phyloP scores from a whole-genome alignment of 495 filamentous ascomycete genomes.

The Penicillium lagena region DNA sequence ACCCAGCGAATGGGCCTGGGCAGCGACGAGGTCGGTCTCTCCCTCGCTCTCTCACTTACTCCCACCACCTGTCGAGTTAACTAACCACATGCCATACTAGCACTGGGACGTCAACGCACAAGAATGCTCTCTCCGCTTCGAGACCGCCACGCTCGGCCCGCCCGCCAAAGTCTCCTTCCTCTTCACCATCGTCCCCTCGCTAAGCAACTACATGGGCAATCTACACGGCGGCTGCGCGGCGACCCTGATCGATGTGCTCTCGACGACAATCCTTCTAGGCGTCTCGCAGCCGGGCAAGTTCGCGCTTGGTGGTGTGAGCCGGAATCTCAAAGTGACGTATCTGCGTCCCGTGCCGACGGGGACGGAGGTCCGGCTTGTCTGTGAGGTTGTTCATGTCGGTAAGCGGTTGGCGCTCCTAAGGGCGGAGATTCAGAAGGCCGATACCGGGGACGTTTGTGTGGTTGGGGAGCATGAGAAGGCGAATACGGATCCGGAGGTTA shows the following conservation, averaged over 20 bases:
- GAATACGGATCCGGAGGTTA: slow-evolving; percentile 49
- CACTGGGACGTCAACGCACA: slow-evolving; percentile 28
- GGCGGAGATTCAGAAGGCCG: slow-evolving; percentile 33
- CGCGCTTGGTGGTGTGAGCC: slow-evolving; percentile 54
- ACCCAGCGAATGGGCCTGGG: slow-evolving; percentile 14
- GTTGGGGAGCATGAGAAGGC: slow-evolving; percentile 67
- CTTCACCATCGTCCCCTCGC: slow-evolving; percentile 44
- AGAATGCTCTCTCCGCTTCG: slow-evolving; percentile 31
- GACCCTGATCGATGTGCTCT: slow-evolving; percentile 62
- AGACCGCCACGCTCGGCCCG: slow-evolving; percentile 31
- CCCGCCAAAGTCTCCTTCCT: slow-evolving; percentile 28
- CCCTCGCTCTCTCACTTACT: background rate
- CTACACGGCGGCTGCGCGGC: slow-evolving; percentile 68
- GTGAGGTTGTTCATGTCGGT: slow-evolving; percentile 59
- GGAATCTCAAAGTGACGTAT: slow-evolving; percentile 63
- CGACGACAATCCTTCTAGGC: slow-evolving; percentile 50
- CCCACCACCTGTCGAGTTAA: background rate
- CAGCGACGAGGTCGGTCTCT: slow-evolving; percentile 14
- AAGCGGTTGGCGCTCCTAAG: slow-evolving; percentile 43
- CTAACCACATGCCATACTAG: slow-evolving; percentile 7
- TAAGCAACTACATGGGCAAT: slow-evolving; percentile 54
- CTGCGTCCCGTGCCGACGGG: slow-evolving; percentile 53
- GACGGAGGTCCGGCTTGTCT: slow-evolving; percentile 44
- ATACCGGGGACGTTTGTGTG: slow-evolving; percentile 48
- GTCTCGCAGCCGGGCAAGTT: slow-evolving; percentile 56